Evolutionary conservation across 2,329 filamentous ascomycete species (phyloP), one percentile per base, ranked within the genome.

Genomic region (Cordyceps tenuipes): DNA sequence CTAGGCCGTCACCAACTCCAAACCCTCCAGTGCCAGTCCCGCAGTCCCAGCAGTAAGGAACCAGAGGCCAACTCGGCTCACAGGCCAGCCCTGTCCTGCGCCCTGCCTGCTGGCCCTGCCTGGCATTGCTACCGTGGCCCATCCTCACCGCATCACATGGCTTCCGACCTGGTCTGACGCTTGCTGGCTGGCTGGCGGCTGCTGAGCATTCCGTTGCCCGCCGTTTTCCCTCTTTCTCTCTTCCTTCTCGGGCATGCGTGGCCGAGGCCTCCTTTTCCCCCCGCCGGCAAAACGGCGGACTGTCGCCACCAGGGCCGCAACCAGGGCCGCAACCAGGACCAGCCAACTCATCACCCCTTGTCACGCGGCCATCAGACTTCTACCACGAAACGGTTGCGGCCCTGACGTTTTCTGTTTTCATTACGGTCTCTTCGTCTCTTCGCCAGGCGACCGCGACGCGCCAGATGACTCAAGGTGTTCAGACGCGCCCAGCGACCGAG

Each of bases 41-140:
- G 23, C 23, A 17, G 15, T 13, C 36, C 36, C 36, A 41, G 15
- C 10, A 41, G 36, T 29, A 29, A 29, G 29, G 29, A 29, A 29
- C 29, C 29, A 29, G 29, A 29, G 29, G 29, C 17, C 39, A 17
- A 43, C 39, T 43, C 39, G 39, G 39, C 39, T 56, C 54, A 44
- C 54, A 57, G 54, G 13, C 43, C 54, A 26, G 54, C 60, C 55
- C 58, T 60, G 23, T 4, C 23, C 23, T 3, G 23, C 23, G 61
- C 49, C 19, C 59, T 62, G 50, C 49, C 31, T 39, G 49, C 57
- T 61, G 39, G 62, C 57, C 63, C 64, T 64, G 58, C 49, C 51
- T 52, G 43, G 49, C 41, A 41, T 60, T 60, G 58, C 60, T 63
- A 59, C 61, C 36, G 57, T 59, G 41, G 41, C 61, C 63, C 43